Evolutionary conservation across 2,329 filamentous ascomycete genomes (phyloP).

Genomic region (Penicillium glabrum): DNA sequence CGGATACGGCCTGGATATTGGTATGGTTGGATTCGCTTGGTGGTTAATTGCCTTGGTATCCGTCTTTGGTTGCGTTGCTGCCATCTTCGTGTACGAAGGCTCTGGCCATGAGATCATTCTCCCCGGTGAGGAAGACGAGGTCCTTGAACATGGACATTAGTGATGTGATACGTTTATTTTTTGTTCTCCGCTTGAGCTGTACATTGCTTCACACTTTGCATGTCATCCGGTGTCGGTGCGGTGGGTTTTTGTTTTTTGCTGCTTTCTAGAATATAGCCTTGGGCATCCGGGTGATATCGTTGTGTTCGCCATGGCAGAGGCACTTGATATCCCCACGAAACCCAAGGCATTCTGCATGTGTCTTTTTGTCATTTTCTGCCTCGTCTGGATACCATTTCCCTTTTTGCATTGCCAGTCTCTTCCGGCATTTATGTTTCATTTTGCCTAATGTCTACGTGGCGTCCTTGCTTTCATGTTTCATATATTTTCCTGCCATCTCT

Average conservation of each 20-base stretch:
- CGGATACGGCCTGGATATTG: slow-evolving; percentile 54
- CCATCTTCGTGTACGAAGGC: slow-evolving; percentile 64
- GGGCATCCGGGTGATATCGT: background rate
- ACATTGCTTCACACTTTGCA: slow-evolving; percentile 26
- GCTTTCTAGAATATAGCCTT: background rate
- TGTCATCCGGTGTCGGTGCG: slow-evolving; percentile 19
- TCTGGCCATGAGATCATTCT: slow-evolving; percentile 59
- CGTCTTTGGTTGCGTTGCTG: slow-evolving; percentile 58
- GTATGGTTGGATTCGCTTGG: slow-evolving; percentile 58
- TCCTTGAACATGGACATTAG: slow-evolving; percentile 14
- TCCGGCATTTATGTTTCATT: slow-evolving; percentile 1
- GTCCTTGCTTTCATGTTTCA: slow-evolving; percentile 8
- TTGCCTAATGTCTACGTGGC: slow-evolving; percentile 5
- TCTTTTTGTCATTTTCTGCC: slow-evolving; percentile 2
- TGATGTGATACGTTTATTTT: slow-evolving; percentile 17
- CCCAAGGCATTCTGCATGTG: slow-evolving; percentile 1
- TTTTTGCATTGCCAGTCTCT: slow-evolving; percentile 8
- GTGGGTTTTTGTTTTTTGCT: slow-evolving; percentile 8
- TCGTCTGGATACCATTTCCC: slow-evolving; percentile 19
- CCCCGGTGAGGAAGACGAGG: slow-evolving; percentile 39
- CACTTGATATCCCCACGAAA: background rate
- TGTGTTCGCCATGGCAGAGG: background rate
- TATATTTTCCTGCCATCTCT: background rate
- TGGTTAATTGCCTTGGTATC: slow-evolving; percentile 57
- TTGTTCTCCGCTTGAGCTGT: slow-evolving; percentile 12